Percentiles rank a stretch among this genome's conserved stretches.
phyloP scores from a whole-genome alignment of 1,284 basidiomycete genomes.

The Trichosporon inkin region DNA sequence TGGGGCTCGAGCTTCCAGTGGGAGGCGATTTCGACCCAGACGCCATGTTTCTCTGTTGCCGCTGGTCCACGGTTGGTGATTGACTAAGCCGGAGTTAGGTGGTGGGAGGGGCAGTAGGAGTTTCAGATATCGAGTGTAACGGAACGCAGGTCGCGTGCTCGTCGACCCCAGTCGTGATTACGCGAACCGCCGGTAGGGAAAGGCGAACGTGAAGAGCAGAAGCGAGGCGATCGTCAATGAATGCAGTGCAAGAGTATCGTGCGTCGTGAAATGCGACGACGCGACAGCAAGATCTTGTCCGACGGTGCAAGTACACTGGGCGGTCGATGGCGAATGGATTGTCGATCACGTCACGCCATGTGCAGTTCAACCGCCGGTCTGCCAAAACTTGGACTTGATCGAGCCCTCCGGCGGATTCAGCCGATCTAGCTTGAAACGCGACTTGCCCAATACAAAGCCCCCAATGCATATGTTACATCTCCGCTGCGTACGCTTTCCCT shows the following conservation, averaged over 20 bases:
- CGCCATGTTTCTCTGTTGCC: neutral
- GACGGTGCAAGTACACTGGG: neutral
- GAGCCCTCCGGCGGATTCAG: neutral
- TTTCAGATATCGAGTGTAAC: neutral
- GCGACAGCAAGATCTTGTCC: neutral
- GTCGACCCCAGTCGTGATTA: too few relatives aligned
- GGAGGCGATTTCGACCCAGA: neutral
- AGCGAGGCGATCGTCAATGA: too few relatives aligned
- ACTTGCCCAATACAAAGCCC: neutral
- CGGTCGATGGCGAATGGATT: neutral
- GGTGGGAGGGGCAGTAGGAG: neutral
- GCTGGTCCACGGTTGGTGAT: neutral
- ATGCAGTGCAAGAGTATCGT: too few relatives aligned
- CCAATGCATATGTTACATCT: neutral
- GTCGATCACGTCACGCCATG: slow-evolving; percentile 5
- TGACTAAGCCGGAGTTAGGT: neutral
- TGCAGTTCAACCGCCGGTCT: neutral
- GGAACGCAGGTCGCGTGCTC: too few relatives aligned
- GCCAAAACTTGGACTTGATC: neutral
- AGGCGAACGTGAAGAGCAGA: too few relatives aligned
- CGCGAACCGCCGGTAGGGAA: too few relatives aligned
- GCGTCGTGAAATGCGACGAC: too few relatives aligned
- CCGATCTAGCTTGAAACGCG: too few relatives aligned
- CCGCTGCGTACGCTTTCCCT: neutral
- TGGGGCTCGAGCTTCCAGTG: neutral